Conservation (phyloP, 441 rosid species). For the Corymbia calophylla region DNA sequence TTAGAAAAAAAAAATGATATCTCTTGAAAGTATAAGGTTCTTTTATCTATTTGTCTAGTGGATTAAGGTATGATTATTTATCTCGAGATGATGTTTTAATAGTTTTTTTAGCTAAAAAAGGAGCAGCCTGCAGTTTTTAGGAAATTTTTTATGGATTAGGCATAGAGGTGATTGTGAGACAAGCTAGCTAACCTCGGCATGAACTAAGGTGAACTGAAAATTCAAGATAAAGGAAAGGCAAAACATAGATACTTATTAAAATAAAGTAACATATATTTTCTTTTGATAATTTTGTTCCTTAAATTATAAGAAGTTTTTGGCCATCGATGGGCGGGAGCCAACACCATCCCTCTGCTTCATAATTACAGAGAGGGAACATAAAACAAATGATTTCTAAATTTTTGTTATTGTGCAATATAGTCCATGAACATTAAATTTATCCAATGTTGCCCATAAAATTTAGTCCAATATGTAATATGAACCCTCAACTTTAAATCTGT, state of each 20-base stretch:
- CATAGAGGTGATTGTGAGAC: neutral
- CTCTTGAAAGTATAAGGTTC: neutral
- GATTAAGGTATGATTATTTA: neutral
- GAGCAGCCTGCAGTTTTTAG: accelerated
- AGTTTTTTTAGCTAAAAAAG: neutral
- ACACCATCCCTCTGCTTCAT: neutral
- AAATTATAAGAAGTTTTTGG: neutral
- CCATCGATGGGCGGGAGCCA: neutral
- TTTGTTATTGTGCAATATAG: too few relatives aligned
- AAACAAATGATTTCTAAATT: too few relatives aligned
- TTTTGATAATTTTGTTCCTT: neutral
- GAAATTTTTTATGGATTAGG: neutral
- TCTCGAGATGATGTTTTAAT: accelerated
- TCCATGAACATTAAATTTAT: too few relatives aligned
- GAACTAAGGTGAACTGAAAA: accelerated
- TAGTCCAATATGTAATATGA: too few relatives aligned
- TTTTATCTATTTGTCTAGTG: neutral
- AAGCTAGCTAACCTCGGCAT: accelerated
- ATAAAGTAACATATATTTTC: accelerated
- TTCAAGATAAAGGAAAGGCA: neutral
- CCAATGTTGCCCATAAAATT: too few relatives aligned
- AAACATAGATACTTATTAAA: neutral
- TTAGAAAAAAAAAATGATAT: neutral
- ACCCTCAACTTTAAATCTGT: too few relatives aligned
- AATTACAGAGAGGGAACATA: neutral